Evolutionary conservation across 352 stramenopile species (phyloP), one percentile per base, ranked within the genome.

Genomic region (Pseudoperonospora humuli): DNA sequence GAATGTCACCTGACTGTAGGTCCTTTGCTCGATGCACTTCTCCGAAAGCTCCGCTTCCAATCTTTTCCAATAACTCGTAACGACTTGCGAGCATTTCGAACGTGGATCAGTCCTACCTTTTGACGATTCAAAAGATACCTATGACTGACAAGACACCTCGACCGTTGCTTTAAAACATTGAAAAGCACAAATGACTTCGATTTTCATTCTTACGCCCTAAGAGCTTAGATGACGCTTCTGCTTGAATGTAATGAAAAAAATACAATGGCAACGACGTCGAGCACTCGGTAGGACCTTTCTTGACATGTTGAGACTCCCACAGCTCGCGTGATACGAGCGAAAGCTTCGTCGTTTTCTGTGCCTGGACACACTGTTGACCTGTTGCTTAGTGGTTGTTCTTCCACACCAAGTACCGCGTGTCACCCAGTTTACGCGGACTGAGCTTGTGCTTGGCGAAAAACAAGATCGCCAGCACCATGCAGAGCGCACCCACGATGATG

Each of bases 361-460:
- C 42, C 24, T 48, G 6, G 32, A 50, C 48, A 48, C 24, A 24
- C 51, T 51, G 56, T 38, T 37, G 44, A 26, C 32, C 25, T 59
- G 43, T 39, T 50, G 41, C 33, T 60, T 82, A 93, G 65, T 93
- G 77, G 61, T 97, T 96, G 71, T 97, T 93, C 71, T 97, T 98
- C 86, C 85, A 97, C 43, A 97, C 92, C 38, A 98, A 67, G 71
- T 98, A 98, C 23, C 78, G 75, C 36, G 75, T 95, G 71, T 98
- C 92, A 19, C 86, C 93, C 49, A 98, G 70, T 64, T 96, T 97
- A 45, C 95, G 85, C 32, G 96, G 96, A 50, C 75, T 87, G 15
- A 98, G 73, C 56, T 92, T 86, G 62, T 98, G 88, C 70, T 99
- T 98, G 28, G 89, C 68, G 38, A 91, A 89, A 79, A 99, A 99